Evolutionary conservation across 441 rosid species (phyloP), one percentile per base, ranked within the genome.

Genomic region (Euphorbia corollata): DNA sequence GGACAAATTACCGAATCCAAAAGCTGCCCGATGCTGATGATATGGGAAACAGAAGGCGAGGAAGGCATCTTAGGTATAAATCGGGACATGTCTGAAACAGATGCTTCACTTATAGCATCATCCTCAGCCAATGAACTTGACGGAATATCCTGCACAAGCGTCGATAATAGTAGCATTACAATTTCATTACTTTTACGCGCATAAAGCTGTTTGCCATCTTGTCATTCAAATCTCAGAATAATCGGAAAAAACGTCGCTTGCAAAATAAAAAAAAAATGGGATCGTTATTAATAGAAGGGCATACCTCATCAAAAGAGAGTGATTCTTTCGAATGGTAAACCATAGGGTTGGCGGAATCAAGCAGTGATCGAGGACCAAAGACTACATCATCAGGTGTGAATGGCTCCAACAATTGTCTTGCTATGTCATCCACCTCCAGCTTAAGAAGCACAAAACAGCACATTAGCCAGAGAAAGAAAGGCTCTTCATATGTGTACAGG

Each of bases 11-110:
- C 99, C 60, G 96, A 86, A 81, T 91, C 92, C 79, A 95, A 75
- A 34, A 91, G 98, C 80, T 94, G 86, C 45, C 98, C 92, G 67
- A 94, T 83, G 85, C 97, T 83, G 72, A 91, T 83, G 63, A 91
- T 74, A 59, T 85, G 91, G 41, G 91, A 85, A 72, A 71, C 73
- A 30, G 83, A 70, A 70, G 97, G 92, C 12, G 98, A 84, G 39
- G 89, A 75, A 4, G 90, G 81, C 65, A 83, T 74, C 74, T 72
- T 85, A n/a, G 89, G 86, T 65, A 71, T 77, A 71, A 86, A 86
- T 61, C 79, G 85, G 23, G 85, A 78, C 50, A 78, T 63, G 70
- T 85, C 80, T 8, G 80, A 70, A 65, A 86, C 86, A 68, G 96
- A 90, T 74, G 87, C 83, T 78, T 91, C 95, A 65, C 98, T 89